A percentile compares a stretch with the other conserved stretches of the same genome.
Evolutionary conservation across 2,329 filamentous ascomycete species (phyloP).

Genomic region (Huntiella savannae): DNA sequence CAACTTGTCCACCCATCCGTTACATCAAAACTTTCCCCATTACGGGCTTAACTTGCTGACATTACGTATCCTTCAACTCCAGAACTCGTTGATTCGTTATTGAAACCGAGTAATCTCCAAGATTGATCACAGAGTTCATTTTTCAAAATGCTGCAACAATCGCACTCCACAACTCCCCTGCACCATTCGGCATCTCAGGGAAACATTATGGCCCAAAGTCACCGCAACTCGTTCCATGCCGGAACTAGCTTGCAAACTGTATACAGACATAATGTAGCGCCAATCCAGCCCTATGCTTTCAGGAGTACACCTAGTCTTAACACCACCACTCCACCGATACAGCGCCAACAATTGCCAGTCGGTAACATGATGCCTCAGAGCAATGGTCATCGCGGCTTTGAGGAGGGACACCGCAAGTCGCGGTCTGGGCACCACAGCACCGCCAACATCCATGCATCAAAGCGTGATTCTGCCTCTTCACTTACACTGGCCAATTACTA

Average conservation of each 20-base stretch:
- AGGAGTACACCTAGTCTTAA: conserved; percentile 49
- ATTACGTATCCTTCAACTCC: too few species aligned
- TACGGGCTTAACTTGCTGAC: too few species aligned
- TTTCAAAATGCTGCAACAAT: conserved; percentile 57
- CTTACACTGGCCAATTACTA: conserved; percentile 15
- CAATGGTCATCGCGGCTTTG: conserved; percentile 15
- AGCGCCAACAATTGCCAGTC: conserved; percentile 33
- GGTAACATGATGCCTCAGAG: conserved; percentile 15
- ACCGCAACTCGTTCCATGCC: conserved; percentile 30
- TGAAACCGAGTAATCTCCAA: too few species aligned
- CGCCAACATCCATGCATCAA: conserved; percentile 2
- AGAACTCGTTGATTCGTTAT: too few species aligned
- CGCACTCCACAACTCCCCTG: conserved; percentile 33
- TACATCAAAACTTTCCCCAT: too few species aligned
- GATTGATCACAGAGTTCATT: too few species aligned
- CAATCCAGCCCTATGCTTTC: conserved; percentile 62
- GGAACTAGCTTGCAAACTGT: conserved; percentile 18
- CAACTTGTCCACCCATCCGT: too few species aligned
- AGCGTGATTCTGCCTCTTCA: conserved; percentile 11
- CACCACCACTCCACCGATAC: conserved; percentile 21
- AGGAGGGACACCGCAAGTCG: conserved; percentile 12
- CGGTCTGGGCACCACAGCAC: conserved; percentile 1
- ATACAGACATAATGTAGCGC: conserved; percentile 20
- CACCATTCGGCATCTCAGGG: conserved; percentile 32
- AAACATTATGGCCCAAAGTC: conserved; percentile 28